These are phyloP conservation scores for Dalbergia oliveri DNA, from an alignment of 306 rosid species.

Conservation along the genomic window DNA sequence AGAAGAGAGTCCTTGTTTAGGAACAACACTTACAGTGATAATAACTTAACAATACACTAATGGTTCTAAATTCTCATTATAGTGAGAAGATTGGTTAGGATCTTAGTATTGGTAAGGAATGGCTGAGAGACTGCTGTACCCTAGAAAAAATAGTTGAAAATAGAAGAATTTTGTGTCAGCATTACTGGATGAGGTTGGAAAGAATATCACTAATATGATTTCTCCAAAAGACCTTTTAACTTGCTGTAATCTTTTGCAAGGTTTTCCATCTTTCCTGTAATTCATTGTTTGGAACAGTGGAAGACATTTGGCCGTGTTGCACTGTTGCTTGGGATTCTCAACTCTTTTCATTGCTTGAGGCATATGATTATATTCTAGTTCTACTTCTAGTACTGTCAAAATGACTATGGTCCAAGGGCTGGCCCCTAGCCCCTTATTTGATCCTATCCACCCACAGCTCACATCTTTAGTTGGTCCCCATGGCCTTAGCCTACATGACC, in stretches of 20 bases:
- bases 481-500: no score
- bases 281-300: neutral
- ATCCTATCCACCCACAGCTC: no score
- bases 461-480: no score
- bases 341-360: neutral
- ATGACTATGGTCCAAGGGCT: no score
- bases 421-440: no score
- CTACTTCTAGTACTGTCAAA: no score
- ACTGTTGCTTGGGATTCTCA: constrained; percentile 4
- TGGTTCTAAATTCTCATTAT: constrained; percentile 16
- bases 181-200: neutral
- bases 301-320: neutral
- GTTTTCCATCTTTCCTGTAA: neutral
- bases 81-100: neutral
- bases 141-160: neutral
- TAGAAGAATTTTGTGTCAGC: neutral
- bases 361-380: no score
- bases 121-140: constrained; percentile 13
- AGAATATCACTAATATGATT: neutral
- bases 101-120: constrained; percentile 8
- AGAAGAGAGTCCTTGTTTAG: constrained; percentile 33
- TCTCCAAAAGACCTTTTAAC: neutral
- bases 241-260: neutral
- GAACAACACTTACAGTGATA: constrained; percentile 34
- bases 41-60: neutral